Base-by-base conservation (phyloP, 371 early-diverging fungal genomes). In the Mucor piriformis region DNA sequence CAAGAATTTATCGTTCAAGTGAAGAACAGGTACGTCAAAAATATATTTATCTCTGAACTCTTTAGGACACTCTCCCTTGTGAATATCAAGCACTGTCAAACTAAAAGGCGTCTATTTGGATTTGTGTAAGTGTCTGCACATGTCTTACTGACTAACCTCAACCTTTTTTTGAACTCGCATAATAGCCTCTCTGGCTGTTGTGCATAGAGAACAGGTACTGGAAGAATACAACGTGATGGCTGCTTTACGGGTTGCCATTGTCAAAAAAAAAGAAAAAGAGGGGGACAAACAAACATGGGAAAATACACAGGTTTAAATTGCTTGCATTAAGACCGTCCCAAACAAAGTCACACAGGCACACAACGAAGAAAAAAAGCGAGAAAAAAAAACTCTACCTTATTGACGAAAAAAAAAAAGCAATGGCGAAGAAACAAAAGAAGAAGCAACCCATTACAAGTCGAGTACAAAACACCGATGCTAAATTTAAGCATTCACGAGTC, bases 141-240 rank as follows among this genome's bases (percentile, higher is more conserved):
- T n/a, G n/a, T n/a, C n/a, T n/a, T n/a, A 20, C 18, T 24, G 3
- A 13, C 21, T 15, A 20, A 0, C 8, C 21, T 21, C 6, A 40
- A 79, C 83, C 64, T 73, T 74, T 54, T 77, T 72, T 35, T 77
- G 76, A n/a, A 76, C 81, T 32, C 61, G 66, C 2, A 70, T 43
- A 20, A 83, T 67, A 10, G 72, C 55, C 13, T 75, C 64, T 54
- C 67, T 76, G 3, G 82, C 82, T 23, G 74, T 77, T 11, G 70
- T 68, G 47, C 80, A 83, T 13, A 83, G 62, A 8, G 79, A 79
- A 59, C 81, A 83, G 8, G 76, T 79, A 32, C 76, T 79, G 7
- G 81, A 81, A 6, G 79, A 77, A 53, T 73, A 83, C 34, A 83
- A 60, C 7, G 83, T 83, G 40, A 82, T 53, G n/a, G 64, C 65